Base-by-base conservation (phyloP, 139 green algal species). In the Volvox reticuliferus region DNA sequence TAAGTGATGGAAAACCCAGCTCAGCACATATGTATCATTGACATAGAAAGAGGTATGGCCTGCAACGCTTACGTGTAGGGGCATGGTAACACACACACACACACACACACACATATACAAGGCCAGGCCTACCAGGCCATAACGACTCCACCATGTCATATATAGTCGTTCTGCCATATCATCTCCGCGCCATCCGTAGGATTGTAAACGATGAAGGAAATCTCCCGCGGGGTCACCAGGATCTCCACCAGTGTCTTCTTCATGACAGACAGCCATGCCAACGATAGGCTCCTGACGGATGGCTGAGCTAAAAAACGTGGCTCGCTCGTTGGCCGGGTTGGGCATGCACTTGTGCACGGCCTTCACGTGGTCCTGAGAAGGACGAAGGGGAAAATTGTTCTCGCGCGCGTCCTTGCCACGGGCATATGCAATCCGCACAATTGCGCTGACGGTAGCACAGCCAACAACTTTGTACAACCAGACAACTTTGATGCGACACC, bases 281-380 rank as follows among this genome's bases (percentile, higher is more conserved):
- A 88, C 78, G 92, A 50, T 68, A 94, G 28, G 68, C 69, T 89
- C 61, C 92, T 87, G 37, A 93, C 88, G 0, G 92, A 94, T 94
- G 2, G 92, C 65, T 24, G 88, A 92, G 88, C 82, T 87, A 71
- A 92, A 90, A 35, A 88, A 88, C 22, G 84, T 90, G 33, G 92
- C 82, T 0, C 92, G 76, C 65, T 91, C 88, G 2, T 81, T 65
- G 30, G 68, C 9, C 0, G 0, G 0, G 88, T 80, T 85, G 35
- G 61, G 61, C 24, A 63, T 28, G 69, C 92, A 94, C 78, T 94
- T 94, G 84, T 94, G 92, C 21, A 94, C 68, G 6, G 92, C 88
- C 68, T 94, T 94, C 55, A 67, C n/a, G 0, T 35, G 1, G n/a
- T 94, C 92, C 92, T 94, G 92, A 0, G 33, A 0, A 28, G 26